A percentile compares a stretch with the other conserved stretches of the same genome.
phyloP scores from a whole-genome alignment of 2,329 filamentous ascomycete genomes.

The Ophiocordyceps sinensis region DNA sequence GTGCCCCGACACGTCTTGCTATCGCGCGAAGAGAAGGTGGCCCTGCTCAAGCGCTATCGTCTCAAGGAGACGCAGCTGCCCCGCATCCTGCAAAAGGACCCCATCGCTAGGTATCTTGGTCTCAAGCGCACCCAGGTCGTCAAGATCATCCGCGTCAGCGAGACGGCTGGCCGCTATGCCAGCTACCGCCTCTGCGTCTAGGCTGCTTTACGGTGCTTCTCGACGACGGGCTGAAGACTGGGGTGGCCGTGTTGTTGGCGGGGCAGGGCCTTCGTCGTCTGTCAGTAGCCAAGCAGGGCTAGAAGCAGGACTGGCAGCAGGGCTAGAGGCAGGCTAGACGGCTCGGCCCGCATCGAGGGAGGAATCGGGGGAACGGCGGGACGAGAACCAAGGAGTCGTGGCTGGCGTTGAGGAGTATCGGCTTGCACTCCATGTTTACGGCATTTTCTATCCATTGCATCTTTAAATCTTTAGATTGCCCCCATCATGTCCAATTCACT shows the following conservation, averaged over 20 bases:
- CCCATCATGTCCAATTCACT: too few relatives aligned
- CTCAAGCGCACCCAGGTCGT: conserved; percentile 87
- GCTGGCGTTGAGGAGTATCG: conserved; percentile 4
- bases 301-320: too few relatives aligned
- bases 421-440: not conserved
- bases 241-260: too few relatives aligned
- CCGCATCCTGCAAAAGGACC: conserved; percentile 79
- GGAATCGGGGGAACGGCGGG: not conserved
- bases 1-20: conserved; percentile 88
- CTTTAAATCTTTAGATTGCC: too few relatives aligned
- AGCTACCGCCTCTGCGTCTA: conserved; percentile 68
- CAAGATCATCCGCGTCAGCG: conserved; percentile 92
- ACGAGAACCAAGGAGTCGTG: not conserved
- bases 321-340: not conserved
- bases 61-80: conserved; percentile 96
- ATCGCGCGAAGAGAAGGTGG: conserved; percentile 76
- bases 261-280: too few relatives aligned
- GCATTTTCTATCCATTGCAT: not conserved
- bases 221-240: too few relatives aligned
- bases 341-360: not conserved
- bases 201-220: not conserved
- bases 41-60: conserved; percentile 76
- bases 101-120: conserved; percentile 83
- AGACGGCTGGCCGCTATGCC: conserved; percentile 91
- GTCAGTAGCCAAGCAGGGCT: not conserved